Percentiles rank a stretch among this genome's conserved stretches.
Evolutionary conservation across 352 stramenopile genomes (phyloP).

Genomic region (Phytophthora cactorum): DNA sequence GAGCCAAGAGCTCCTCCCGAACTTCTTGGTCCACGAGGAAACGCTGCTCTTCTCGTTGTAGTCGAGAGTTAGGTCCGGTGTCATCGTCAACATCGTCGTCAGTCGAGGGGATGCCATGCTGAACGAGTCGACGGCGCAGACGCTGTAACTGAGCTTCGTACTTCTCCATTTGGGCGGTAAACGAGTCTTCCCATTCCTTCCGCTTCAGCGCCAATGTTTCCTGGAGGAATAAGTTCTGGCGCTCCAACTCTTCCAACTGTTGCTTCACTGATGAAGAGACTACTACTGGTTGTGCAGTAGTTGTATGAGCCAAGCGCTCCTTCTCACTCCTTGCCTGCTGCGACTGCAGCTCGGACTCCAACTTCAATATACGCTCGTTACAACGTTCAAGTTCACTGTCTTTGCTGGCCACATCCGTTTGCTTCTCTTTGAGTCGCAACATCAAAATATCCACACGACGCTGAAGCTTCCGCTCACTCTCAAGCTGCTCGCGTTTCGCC

Average conservation of each 20-base stretch:
- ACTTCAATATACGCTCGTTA: conserved; percentile 36
- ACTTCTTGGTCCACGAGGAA: conserved; percentile 56
- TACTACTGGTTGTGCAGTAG: neutral
- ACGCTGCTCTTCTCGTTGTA: conserved; percentile 57
- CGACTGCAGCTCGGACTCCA: conserved; percentile 44
- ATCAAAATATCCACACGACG: conserved; percentile 70
- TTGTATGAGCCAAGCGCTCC: conserved; percentile 18
- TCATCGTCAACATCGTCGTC: conserved; percentile 19
- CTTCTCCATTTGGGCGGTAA: conserved; percentile 54
- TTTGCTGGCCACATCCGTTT: conserved; percentile 50
- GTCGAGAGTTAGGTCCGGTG: conserved; percentile 4
- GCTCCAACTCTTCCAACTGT: conserved; percentile 50
- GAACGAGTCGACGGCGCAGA: conserved; percentile 48
- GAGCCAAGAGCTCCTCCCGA: conserved; percentile 45
- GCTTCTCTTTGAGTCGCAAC: conserved; percentile 74
- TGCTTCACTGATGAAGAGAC: conserved; percentile 19
- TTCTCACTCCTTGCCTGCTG: conserved; percentile 30
- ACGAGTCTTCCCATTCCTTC: conserved; percentile 66
- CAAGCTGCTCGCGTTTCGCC: conserved; percentile 47
- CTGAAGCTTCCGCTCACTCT: conserved; percentile 76
- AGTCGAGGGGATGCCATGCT: conserved; percentile 33
- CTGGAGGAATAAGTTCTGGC: conserved; percentile 63
- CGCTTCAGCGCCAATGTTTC: conserved; percentile 69
- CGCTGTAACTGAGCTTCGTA: conserved; percentile 63
- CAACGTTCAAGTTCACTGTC: conserved; percentile 52